phyloP scores from a whole-genome alignment of 495 filamentous ascomycete genomes.

The Penicillium bialowiezense region DNA sequence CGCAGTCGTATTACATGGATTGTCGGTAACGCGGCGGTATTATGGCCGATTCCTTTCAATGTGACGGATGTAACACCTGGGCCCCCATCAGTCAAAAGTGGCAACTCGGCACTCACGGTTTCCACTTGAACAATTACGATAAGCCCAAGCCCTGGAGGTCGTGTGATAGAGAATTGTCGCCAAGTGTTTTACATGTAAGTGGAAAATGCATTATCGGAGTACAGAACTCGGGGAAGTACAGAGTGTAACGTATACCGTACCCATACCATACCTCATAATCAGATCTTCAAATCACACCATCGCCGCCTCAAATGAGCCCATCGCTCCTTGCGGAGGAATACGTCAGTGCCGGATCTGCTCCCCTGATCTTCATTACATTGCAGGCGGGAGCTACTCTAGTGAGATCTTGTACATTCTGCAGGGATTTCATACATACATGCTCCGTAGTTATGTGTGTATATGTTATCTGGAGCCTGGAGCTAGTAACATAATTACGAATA shows the following conservation, averaged over 20 bases:
- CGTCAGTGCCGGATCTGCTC: slow-evolving; percentile 20
- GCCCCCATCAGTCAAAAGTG: neutral
- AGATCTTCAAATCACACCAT: slow-evolving; percentile 40
- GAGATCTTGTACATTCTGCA: slow-evolving; percentile 3
- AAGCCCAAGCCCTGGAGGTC: neutral
- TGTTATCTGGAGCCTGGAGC: neutral
- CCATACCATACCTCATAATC: neutral
- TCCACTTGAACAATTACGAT: neutral
- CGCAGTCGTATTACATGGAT: slow-evolving; percentile 2
- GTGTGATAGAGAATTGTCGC: neutral
- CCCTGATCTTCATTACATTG: slow-evolving; percentile 32
- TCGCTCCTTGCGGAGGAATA: slow-evolving; percentile 26
- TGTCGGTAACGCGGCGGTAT: slow-evolving; percentile 6
- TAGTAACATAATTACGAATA: slow-evolving; percentile 3
- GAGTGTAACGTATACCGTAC: neutral
- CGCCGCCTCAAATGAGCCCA: slow-evolving; percentile 34
- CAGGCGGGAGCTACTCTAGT: slow-evolving; percentile 14
- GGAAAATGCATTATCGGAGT: neutral
- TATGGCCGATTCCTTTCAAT: neutral
- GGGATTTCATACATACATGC: neutral
- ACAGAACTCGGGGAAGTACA: no score
- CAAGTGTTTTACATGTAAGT: neutral
- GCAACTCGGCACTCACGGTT: slow-evolving; percentile 7
- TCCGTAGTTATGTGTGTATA: neutral
- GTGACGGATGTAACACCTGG: slow-evolving; percentile 7